These are phyloP conservation scores for Gracilaria gracilis DNA, from an alignment of 23 red algal species.

Conservation along the genomic window DNA sequence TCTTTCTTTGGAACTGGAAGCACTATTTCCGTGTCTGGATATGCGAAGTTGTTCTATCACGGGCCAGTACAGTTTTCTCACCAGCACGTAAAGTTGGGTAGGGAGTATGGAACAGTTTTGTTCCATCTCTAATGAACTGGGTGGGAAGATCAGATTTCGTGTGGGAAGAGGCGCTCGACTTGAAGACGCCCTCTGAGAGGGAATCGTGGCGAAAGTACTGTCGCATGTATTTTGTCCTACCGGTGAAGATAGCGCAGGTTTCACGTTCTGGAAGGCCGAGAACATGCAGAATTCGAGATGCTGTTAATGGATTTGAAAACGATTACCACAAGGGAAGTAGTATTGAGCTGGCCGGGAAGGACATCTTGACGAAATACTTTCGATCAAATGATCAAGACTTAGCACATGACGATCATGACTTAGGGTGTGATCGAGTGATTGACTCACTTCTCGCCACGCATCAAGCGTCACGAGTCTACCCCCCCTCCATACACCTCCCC, in stretches of 20 bases:
- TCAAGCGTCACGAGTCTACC: too few species aligned
- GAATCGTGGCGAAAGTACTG: neutral
- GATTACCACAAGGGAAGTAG: neutral
- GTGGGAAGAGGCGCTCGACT: constrained; percentile 35
- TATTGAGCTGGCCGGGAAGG: neutral
- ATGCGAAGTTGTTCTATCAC: constrained; percentile 46
- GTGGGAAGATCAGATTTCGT: constrained; percentile 23
- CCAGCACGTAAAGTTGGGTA: constrained; percentile 10
- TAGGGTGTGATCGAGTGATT: neutral
- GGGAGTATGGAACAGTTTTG: constrained; percentile 39
- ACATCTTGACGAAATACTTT: constrained; percentile 40
- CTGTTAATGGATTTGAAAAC: neutral
- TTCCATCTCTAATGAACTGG: constrained; percentile 9
- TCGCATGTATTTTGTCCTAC: constrained; percentile 56
- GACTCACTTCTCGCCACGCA: too few species aligned
- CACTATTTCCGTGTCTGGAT: constrained; percentile 13
- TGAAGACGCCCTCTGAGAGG: neutral
- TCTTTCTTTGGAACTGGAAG: constrained; percentile 37
- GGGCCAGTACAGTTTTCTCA: constrained; percentile 28
- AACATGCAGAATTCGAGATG: too few species aligned
- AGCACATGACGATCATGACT: neutral
- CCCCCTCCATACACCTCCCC: too few species aligned
- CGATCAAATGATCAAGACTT: neutral
- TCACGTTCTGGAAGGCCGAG: neutral
- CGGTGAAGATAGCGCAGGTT: neutral